Evolutionary conservation across 2,329 filamentous ascomycete genomes (phyloP), one percentile per base, ranked within the genome.

Genomic region (Colletotrichum coccodes): DNA sequence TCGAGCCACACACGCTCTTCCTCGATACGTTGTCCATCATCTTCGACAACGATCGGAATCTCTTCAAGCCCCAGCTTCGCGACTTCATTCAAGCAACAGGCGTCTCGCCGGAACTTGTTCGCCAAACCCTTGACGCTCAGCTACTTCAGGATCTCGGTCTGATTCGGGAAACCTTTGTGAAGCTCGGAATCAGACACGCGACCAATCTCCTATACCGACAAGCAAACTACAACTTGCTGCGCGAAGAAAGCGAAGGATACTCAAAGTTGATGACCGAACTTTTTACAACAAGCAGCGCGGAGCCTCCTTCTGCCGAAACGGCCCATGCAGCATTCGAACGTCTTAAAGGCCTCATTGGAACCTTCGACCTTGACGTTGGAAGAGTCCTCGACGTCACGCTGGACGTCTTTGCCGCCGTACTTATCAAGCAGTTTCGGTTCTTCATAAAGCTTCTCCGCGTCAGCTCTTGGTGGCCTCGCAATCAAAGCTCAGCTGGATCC

Each of bases 241-340:
- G 96, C 50, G 96, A 99, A 82, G 96, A 99, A 80, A 94, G 94
- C 0, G 96, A 99, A 81, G 96, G 97, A 46, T 99, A 97, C 77
- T 95, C 96, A 0, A 99, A 99, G 79, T 89, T 99, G 53, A 90
- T 97, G 69, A 98, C 95, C 0, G 96, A 99, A 79, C 90, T 98
- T 36, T 99, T 98, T 80, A 95, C 94, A 8, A 97, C 93, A 0
- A 94, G 92, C 75, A 91, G 91, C 73, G 90, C 88, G 70, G 90
- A 92, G 62, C 90, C 90, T 26, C 91, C 92, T n/a, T 90, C 90
- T 2, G 89, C 89, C 60, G 92, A 94, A 70, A 87, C 92, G 40
- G 94, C 95, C 2, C 90, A 93, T 73, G 91, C 94, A 75, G 94
- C 94, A 0, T 98, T 97, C 75, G 93, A 98, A 77, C 91, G 91